Percentiles rank a stretch among this genome's conserved stretches.
These are phyloP conservation scores for Phytophthora boehmeriae DNA, from an alignment of 352 stramenopile species.

Conservation along the genomic window DNA sequence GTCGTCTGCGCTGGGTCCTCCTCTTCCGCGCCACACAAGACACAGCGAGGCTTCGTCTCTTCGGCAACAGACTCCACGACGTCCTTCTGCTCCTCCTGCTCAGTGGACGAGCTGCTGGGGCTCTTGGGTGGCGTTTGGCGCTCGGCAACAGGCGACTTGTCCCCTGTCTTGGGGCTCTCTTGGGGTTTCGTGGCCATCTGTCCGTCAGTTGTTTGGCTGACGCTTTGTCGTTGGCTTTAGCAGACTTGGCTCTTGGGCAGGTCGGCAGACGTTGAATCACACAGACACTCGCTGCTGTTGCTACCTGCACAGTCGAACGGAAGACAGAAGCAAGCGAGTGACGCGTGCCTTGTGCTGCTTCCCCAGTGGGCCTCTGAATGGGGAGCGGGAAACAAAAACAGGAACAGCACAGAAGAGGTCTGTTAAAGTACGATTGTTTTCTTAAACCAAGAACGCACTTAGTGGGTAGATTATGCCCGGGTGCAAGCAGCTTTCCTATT, in stretches of 20 bases:
- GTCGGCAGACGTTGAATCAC: no score
- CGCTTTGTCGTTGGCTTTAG: no score
- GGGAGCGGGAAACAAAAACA: not conserved
- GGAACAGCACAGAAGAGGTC: not conserved
- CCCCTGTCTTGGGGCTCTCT: not conserved
- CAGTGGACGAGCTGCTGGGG: not conserved
- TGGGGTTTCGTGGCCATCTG: not conserved
- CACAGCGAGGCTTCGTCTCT: constrained; percentile 15
- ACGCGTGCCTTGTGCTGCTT: not conserved
- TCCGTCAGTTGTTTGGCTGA: not conserved
- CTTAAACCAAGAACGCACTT: no score
- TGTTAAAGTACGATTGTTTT: no score
- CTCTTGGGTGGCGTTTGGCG: not conserved
- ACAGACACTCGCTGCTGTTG: no score
- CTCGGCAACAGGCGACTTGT: not conserved
- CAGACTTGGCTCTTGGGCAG: no score
- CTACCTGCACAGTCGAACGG: no score
- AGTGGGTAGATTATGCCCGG: no score
- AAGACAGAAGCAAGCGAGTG: not conserved
- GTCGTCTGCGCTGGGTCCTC: constrained; percentile 7
- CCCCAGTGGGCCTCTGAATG: no score
- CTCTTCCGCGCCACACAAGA: constrained; percentile 34
- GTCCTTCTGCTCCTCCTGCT: not conserved
- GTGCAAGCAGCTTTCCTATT: no score
- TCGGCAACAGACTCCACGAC: not conserved